Base-by-base conservation (phyloP, 805 yeast genomes). In the Wickerhamomyces rabaulensis region DNA sequence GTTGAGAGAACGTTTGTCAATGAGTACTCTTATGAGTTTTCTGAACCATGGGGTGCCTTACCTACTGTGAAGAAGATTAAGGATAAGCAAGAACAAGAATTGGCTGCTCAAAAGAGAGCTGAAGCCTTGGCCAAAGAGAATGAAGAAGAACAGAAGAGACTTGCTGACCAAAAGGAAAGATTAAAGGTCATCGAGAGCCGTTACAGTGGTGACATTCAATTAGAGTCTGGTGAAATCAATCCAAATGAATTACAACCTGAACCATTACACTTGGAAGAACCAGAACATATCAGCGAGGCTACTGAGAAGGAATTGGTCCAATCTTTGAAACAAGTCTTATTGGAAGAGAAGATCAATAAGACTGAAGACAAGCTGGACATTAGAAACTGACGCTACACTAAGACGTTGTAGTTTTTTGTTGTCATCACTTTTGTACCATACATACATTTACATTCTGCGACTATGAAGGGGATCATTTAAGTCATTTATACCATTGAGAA, bases 61-160 rank as follows among this genome's bases (percentile, higher is more conserved):
- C 53, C 60, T n/a, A n/a, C 56, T 39, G 43, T 56, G 37, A 41
- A 50, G 37, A 54, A 51, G 42, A 57, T 60, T 41, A 55, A 52
- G 31, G 49, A 48, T 6, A 45, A 49, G 21, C 43, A 46, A 38
- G 40, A 45, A 43, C 40, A 47, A 22, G 51, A 46, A 38, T 40
- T 44, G n/a, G 44, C 44, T 19, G 36, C 36, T 33, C 36, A 48
- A 29, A 43, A 48, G 13, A 40, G 46, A 6, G 40, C 47, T 3
- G 23, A 45, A 37, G 42, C 39, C 27, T 40, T 49, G 12, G 47
- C 48, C 13, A 38, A 41, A 22, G 39, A 49, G 12, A 62, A 54
- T 5, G 57, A 58, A 20, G 46, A 60, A 41, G 49, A 50, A 7
- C 50, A 50, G 39, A 58, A 55, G 7, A 54, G 47, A 16, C 49